These are phyloP conservation scores for Claviceps maximensis DNA, from an alignment of 2,329 filamentous ascomycete genomes.

Conservation along the genomic window DNA sequence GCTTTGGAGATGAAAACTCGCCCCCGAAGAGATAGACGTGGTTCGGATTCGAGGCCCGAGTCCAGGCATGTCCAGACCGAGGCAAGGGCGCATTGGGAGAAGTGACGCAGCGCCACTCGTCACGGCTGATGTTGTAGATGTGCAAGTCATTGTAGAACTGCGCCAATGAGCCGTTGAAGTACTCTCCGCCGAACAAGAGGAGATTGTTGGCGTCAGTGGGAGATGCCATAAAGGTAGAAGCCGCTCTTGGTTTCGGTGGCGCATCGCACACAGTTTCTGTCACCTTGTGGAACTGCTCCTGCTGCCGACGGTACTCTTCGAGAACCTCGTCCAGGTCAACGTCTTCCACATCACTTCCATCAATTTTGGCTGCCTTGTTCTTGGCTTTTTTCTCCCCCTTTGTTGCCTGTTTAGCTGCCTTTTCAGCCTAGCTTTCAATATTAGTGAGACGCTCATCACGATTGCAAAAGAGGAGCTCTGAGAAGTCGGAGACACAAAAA, in stretches of 20 bases:
- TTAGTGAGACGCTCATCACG: neutral
- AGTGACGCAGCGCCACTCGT: conserved; percentile 84
- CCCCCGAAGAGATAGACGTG: conserved; percentile 89
- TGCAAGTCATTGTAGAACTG: conserved; percentile 55
- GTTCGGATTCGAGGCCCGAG: conserved; percentile 70
- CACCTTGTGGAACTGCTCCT: conserved; percentile 88
- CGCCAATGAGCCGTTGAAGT: conserved; percentile 82
- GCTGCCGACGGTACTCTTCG: conserved; percentile 81
- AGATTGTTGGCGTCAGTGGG: conserved; percentile 79
- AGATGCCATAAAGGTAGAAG: conserved; percentile 70
- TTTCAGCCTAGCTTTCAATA: conserved; percentile 33
- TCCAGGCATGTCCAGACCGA: conserved; percentile 89
- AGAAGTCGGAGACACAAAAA: neutral
- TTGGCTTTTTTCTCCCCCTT: conserved; percentile 83
- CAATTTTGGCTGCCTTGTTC: conserved; percentile 51
- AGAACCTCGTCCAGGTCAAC: conserved; percentile 87
- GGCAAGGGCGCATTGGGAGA: conserved; percentile 86
- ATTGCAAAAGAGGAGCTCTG: neutral
- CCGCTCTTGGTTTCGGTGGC: conserved; percentile 67
- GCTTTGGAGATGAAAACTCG: conserved; percentile 92
- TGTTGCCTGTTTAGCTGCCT: conserved; percentile 69
- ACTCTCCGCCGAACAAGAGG: conserved; percentile 88
- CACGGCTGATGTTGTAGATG: conserved; percentile 64
- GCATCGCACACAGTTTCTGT: conserved; percentile 62
- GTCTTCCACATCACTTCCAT: conserved; percentile 82